Evolutionary conservation across 2,329 filamentous ascomycete genomes (phyloP).

Genomic region (Alternaria sp.): DNA sequence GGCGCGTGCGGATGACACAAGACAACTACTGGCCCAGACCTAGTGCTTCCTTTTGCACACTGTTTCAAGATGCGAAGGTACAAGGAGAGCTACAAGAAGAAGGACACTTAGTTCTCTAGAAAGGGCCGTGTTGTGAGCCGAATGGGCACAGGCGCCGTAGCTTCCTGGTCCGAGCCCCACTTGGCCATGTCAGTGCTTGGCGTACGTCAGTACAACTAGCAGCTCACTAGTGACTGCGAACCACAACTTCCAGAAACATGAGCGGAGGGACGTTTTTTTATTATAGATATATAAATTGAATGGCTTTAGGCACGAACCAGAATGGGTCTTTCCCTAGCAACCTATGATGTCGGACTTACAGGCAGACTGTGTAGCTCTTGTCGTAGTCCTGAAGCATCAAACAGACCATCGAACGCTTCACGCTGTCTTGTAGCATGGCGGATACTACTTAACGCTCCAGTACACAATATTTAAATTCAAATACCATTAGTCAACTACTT

Average conservation of each 20-base stretch:
- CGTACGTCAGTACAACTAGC: slow-evolving; percentile 15
- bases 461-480: background rate
- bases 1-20: slow-evolving; percentile 9
- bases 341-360: background rate
- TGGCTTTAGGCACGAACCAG: background rate
- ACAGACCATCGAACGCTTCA: background rate
- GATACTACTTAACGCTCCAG: background rate
- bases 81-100: slow-evolving; percentile 1
- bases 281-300: background rate
- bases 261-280: background rate
- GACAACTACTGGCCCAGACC: background rate
- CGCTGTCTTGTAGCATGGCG: background rate
- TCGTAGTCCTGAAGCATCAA: background rate
- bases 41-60: background rate
- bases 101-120: background rate
- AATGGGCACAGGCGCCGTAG: slow-evolving; percentile 7
- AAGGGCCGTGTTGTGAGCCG: background rate
- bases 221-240: background rate
- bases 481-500: background rate
- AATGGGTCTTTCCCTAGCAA: background rate
- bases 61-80: background rate
- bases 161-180: slow-evolving; percentile 4
- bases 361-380: background rate
- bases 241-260: background rate
- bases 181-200: slow-evolving; percentile 7